These are phyloP conservation scores for Penicillium ucsense DNA, from an alignment of 495 filamentous ascomycete species.

Conservation along the genomic window DNA sequence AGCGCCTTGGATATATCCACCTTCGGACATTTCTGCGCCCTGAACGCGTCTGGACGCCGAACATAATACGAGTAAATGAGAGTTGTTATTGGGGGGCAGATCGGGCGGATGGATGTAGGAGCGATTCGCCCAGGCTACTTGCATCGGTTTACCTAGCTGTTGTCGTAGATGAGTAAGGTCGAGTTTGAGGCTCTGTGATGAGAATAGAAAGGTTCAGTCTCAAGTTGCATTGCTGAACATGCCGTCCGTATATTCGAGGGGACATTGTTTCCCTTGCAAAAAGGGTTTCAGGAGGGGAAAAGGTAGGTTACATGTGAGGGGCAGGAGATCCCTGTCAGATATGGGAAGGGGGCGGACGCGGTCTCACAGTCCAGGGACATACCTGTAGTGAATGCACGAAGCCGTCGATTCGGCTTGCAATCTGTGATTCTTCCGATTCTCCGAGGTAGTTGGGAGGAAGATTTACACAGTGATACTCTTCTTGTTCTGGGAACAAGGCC, in stretches of 20 bases:
- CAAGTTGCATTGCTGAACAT: too few relatives aligned
- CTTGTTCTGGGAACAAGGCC: slow-evolving; percentile 56
- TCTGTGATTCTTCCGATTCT: slow-evolving; percentile 69
- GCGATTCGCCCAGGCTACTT: slow-evolving; percentile 35
- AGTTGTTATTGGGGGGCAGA: slow-evolving; percentile 29
- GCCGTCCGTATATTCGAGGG: too few relatives aligned
- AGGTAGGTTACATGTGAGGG: background rate
- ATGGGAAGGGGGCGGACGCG: background rate
- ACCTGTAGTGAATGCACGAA: slow-evolving; percentile 58
- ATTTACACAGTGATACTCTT: slow-evolving; percentile 41
- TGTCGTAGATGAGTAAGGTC: slow-evolving; percentile 31
- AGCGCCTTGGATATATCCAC: slow-evolving; percentile 87
- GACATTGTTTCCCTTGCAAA: slow-evolving; percentile 4
- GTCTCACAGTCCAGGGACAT: slow-evolving; percentile 2
- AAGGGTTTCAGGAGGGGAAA: background rate
- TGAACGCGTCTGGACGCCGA: slow-evolving; percentile 63
- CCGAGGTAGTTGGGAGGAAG: slow-evolving; percentile 61
- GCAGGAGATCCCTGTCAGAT: slow-evolving; percentile 1
- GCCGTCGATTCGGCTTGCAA: slow-evolving; percentile 51
- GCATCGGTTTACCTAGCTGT: slow-evolving; percentile 31
- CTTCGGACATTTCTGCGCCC: slow-evolving; percentile 55
- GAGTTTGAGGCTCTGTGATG: slow-evolving; percentile 38
- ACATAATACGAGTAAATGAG: slow-evolving; percentile 65
- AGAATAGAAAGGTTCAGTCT: background rate
- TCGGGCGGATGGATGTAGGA: slow-evolving; percentile 28